Evolutionary conservation across 192 early-diverging fungal genomes (phyloP), one percentile per base, ranked within the genome.

Genomic region (Dispira simplex): DNA sequence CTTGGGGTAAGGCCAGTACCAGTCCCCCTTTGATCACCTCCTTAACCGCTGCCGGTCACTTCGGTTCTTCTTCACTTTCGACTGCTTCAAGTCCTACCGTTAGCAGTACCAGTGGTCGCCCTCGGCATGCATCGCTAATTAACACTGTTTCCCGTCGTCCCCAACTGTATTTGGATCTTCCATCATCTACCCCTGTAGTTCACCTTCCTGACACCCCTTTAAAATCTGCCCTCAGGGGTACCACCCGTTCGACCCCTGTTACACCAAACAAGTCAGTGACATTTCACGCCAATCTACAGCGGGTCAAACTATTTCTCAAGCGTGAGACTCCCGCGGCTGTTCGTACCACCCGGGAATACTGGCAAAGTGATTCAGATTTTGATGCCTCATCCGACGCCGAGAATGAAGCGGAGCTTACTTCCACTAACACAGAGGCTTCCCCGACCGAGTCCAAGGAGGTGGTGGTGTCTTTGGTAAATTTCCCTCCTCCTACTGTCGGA

Each of bases 261-360:
- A 66, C 68, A 11, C 75, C 78, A 3, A 73, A 71, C 23, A 81
- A 83, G 70, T 83, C 73, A 45, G 87, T 89, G 18, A 82, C 82
- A 59, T 89, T 89, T 72, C 72, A 81, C 28, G 57, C 77, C 12
- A 77, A 89, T n/a, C 74, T 88, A 39, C 83, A 89, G 68, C 79
- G 82, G 57, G 77, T 89, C 55, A 79, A 80, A 46, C 76, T 83
- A 55, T 89, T 89, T 73, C 75, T 83, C 51, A 85, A 85, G 74
- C 78, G 70, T 12, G 79, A 89, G 75, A 81, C 71, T 62, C 85
- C 87, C 13, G 68, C 65, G 26, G 69, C 76, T 23, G 81, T 80
- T 3, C 56, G 74, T 59, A 68, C 68, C 1, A 75, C 77, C 12
- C 76, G 70, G 0, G 60, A 67, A 32, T 73, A 73, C 58, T 66